Conservation (phyloP, 768 basidiomycete genomes). For the Chalciporus chontae region DNA sequence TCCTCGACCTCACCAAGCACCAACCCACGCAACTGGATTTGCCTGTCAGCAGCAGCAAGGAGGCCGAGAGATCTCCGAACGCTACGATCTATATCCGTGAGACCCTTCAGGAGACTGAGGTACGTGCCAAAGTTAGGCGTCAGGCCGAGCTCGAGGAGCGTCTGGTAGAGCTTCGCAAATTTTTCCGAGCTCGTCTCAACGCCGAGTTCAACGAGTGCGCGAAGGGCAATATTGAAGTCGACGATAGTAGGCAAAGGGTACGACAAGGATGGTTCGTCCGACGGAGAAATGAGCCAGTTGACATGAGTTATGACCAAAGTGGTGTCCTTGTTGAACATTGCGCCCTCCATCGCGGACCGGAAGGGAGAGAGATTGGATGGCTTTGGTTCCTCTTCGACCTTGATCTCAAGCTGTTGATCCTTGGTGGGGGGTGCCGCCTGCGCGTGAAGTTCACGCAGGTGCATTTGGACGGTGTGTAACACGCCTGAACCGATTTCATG, state of each 20-base stretch:
- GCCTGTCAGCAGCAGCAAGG: conserved; percentile 41
- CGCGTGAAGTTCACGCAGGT: conserved; percentile 58
- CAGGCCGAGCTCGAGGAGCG: conserved; percentile 60
- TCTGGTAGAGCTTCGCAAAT: conserved; percentile 67
- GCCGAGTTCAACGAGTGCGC: conserved; percentile 41
- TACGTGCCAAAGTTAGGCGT: conserved; percentile 66
- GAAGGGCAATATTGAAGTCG: conserved; percentile 62
- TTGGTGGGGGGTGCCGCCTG: conserved; percentile 35
- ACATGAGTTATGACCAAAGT: conserved; percentile 12
- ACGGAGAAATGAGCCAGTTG: conserved; percentile 32
- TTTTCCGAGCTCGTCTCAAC: conserved; percentile 45
- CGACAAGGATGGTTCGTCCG: conserved; percentile 26
- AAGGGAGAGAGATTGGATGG: conserved; percentile 13
- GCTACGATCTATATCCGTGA: conserved; percentile 68
- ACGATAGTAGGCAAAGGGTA: conserved; percentile 36
- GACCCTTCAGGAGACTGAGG: conserved; percentile 51
- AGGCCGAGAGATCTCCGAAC: conserved; percentile 42
- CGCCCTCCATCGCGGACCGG: conserved; percentile 16
- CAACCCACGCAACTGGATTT: conserved; percentile 30
- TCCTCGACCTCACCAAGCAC: conserved; percentile 11
- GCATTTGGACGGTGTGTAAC: conserved; percentile 59
- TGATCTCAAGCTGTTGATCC: conserved; percentile 15
- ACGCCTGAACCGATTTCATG: conserved; percentile 44
- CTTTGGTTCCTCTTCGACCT: conserved; percentile 19
- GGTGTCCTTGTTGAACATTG: conserved; percentile 12